Conservation (phyloP, 257 asterid genomes). For the Solanum sejunctum region DNA sequence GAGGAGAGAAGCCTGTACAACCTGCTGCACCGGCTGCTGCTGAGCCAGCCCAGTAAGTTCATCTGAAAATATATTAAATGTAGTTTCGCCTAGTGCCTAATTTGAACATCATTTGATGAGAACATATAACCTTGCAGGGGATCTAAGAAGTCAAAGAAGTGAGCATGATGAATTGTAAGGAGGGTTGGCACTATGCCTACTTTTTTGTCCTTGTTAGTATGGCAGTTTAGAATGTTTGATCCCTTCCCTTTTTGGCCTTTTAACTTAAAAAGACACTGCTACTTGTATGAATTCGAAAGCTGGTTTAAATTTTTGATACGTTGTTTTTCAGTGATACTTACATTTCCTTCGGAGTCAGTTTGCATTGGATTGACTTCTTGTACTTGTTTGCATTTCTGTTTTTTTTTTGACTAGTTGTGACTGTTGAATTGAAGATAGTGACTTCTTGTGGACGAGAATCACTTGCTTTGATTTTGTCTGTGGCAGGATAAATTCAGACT, state of each 20-base stretch:
- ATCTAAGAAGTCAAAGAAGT: slow-evolving; percentile 5
- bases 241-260: neutral
- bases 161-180: neutral
- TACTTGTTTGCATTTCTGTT: neutral
- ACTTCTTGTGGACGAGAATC: neutral
- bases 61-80: neutral
- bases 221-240: neutral
- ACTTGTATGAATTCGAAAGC: neutral
- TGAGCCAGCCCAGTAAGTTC: slow-evolving; percentile 4
- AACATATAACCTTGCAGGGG: neutral
- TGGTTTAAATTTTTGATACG: neutral
- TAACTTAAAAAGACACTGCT: neutral
- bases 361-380: neutral
- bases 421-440: neutral
- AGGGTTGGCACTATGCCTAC: neutral
- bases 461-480: neutral
- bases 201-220: slow-evolving; percentile 1
- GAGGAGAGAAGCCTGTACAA: neutral
- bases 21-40: neutral
- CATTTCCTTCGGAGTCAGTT: neutral
- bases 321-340: neutral
- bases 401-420: neutral
- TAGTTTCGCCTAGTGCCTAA: neutral
- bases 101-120: neutral
- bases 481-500: neutral